Percentiles rank a stretch among this genome's conserved stretches.
Conservation (phyloP, 2,329 filamentous ascomycete genomes). For the Verticillium zaregamsianum region DNA sequence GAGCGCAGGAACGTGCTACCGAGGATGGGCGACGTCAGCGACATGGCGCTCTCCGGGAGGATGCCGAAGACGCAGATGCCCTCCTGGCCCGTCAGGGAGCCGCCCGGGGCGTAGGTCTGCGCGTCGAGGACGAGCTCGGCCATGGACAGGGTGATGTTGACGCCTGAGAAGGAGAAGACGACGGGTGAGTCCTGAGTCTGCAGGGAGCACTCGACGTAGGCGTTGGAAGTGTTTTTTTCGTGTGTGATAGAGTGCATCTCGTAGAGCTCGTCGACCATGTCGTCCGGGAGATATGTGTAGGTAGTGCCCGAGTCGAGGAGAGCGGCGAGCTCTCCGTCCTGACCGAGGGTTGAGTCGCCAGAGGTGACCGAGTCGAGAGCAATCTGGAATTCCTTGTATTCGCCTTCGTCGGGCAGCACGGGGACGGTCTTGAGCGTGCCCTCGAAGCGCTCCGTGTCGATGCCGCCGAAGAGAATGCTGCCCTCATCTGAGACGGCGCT, state of each 20-base stretch:
- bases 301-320: conserved; percentile 69
- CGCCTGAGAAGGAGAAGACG: conserved; percentile 11
- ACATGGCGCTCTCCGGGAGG: conserved; percentile 26
- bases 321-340: conserved; percentile 29
- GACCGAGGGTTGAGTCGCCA: not conserved
- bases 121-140: conserved; percentile 51
- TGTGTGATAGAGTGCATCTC: conserved; percentile 45
- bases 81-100: conserved; percentile 24
- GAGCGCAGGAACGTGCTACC: conserved; percentile 75
- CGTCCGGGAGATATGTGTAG: conserved; percentile 61
- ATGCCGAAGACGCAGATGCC: conserved; percentile 63
- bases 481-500: conserved; percentile 46
- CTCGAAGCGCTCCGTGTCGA: conserved; percentile 62
- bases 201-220: conserved; percentile 59
- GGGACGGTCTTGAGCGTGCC: conserved; percentile 64
- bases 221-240: conserved; percentile 40
- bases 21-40: not conserved
- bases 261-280: conserved; percentile 51
- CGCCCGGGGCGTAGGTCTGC: not conserved
- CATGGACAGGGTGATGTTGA: conserved; percentile 49
- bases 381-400: not conserved
- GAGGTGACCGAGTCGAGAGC: not conserved
- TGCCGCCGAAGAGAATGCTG: conserved; percentile 69
- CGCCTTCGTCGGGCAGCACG: not conserved
- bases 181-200: conserved; percentile 30